Base-by-base conservation (phyloP, 177 flowering plant species). In the Vitis hybrid region DNA sequence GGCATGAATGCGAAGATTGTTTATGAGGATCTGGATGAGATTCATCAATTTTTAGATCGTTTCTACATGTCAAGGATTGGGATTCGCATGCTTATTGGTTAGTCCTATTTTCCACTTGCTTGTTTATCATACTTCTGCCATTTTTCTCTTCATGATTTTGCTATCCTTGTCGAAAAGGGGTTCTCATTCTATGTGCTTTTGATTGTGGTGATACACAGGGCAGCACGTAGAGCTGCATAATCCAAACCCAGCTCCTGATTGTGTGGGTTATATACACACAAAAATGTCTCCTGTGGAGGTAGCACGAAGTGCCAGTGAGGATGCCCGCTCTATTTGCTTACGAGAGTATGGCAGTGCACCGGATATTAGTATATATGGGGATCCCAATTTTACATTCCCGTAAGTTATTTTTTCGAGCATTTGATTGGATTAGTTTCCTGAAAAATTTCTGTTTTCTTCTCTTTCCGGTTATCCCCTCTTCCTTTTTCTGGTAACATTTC, bases 11-110 rank as follows among this genome's bases (percentile, higher is more conserved):
- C 84, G 15, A 89, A 79, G 75, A 74, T 82, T 59, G 74, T 77
- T 61, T 75, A 80, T n/a, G 69, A 75, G 67, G 87, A 84, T 71
- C 82, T 86, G 24, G 90, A 81, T 75, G 97, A 93, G 77, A 90
- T 93, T 70, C 98, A 94, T 67, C 91, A 90, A 76, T 94, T 95
- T 78, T 83, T 95, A 13, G 99, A 95, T 74, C 94, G 97, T 11
- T 95, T 95, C 80, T 95, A 93, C 83, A 84, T 95, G 98, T 89
- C 99, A 6, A 84, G 98, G 79, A 95, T 95, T 74, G 99, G 98
- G 63, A 91, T 95, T 64, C 93, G 98, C 50, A 93, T 95, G 99
- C 98, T 95, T 30, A 95, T 95, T 76, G 99, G 99, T 92, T 71
- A 73, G 84, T 58, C 63, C 63, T 66, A 5, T 41, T 70, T 64